Evolutionary conservation across 495 filamentous ascomycete genomes (phyloP).

Genomic region (Ramalina peruviana): DNA sequence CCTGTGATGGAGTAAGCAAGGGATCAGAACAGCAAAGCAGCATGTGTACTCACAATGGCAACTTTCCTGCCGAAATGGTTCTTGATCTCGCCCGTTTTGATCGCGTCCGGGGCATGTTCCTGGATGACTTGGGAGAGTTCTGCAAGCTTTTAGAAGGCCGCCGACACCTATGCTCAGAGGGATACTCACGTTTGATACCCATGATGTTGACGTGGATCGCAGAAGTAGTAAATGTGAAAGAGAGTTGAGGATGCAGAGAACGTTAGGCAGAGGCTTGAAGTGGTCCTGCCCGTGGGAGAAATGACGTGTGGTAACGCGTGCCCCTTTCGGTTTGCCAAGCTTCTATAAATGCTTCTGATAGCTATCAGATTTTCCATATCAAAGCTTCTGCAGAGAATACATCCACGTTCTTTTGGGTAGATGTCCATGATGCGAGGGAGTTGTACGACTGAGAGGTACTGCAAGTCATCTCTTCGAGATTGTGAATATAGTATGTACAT

Average conservation of each 20-base stretch:
- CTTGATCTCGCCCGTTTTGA: constrained; percentile 95
- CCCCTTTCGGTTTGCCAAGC: too few relatives aligned
- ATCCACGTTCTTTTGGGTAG: too few relatives aligned
- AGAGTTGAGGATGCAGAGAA: not conserved
- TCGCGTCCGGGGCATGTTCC: constrained; percentile 83
- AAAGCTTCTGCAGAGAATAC: too few relatives aligned
- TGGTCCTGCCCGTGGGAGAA: too few relatives aligned
- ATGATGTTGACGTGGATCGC: constrained; percentile 54
- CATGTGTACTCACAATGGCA: constrained; percentile 58
- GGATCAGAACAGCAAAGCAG: not conserved
- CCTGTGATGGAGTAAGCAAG: constrained; percentile 32
- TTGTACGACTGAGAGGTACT: too few relatives aligned
- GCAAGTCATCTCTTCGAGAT: too few relatives aligned
- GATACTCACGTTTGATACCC: constrained; percentile 67
- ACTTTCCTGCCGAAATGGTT: constrained; percentile 96
- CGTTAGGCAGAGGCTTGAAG: not conserved
- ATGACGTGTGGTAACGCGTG: too few relatives aligned
- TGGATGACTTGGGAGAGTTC: constrained; percentile 76
- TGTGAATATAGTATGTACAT: too few relatives aligned
- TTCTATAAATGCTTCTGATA: too few relatives aligned
- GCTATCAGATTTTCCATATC: too few relatives aligned
- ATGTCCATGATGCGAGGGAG: too few relatives aligned
- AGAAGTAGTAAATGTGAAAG: not conserved
- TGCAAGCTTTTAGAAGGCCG: constrained; percentile 17
- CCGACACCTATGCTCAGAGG: not conserved